Evolutionary conservation across 2,329 filamentous ascomycete genomes (phyloP), one percentile per base, ranked within the genome.

Genomic region (Aspergillus hiratsukae): DNA sequence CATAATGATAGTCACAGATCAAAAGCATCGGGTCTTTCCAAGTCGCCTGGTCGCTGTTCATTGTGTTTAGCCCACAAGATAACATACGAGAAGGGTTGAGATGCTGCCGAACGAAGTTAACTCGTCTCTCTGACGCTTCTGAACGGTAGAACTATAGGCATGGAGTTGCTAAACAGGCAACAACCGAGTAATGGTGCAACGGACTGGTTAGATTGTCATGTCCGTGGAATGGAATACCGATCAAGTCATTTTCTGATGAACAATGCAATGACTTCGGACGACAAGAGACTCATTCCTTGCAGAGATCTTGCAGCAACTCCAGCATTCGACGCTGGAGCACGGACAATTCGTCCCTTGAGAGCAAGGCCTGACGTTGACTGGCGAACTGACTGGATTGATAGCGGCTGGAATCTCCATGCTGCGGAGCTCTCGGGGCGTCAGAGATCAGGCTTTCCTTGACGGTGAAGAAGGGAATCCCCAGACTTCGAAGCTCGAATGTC

Each of bases 381-480:
- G 7, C 29, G 48, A 21, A 27, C 8, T n/a, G 19, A 43, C 25
- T 31, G 11, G 40, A 25, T 27, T 19, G 19, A 4, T 53, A 10
- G 1, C 40, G 40, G 10, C 29, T 25, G 2, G 51, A 11, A 14
- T 23, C n/a, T 11, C 25, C 49, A 7, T 46, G 8, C 27, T 23
- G 21, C 1, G n/a, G 28, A 9, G 37, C 7, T 9, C 17, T 50
- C 48, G 48, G 45, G 50, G 48, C 29, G 21, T 70, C 68, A 5
- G 65, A 61, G 19, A 83, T 70, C 35, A 81, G 63, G 10, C 76
- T 72, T 43, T 71, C 62, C 54, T 74, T 76, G 28, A 81, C 80
- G 5, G 79, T 80, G 64, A 86, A 87, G 66, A 87, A 87, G 0
- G 84, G 84, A 37, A 87, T 79, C 8, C 81, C 83, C 31, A 88